A percentile compares a stretch with the other conserved stretches of the same genome.
Conservation (phyloP, 164 flowering plant species). For the Berberis thunbergii region DNA sequence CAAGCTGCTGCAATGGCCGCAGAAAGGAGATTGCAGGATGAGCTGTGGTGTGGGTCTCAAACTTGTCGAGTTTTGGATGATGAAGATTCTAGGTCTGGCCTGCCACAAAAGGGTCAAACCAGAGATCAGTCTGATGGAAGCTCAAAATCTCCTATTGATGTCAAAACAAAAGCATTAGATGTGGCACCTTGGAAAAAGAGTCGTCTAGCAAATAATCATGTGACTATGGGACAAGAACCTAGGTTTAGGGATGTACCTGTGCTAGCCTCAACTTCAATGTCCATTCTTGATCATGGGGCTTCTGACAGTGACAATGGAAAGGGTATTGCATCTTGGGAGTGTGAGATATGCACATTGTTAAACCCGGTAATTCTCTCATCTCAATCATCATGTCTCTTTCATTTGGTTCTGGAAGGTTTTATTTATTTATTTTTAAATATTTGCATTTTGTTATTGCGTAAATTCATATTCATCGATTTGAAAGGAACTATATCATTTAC, state of each 20-base stretch:
- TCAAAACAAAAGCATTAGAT: slow-evolving; percentile 8
- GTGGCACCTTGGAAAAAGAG: slow-evolving; percentile 30
- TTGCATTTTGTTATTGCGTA: too few species aligned
- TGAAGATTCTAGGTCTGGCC: slow-evolving; percentile 26
- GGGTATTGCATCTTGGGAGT: slow-evolving; percentile 49
- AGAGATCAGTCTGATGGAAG: slow-evolving; percentile 19
- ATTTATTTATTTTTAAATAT: too few species aligned
- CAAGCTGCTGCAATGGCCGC: slow-evolving; percentile 99
- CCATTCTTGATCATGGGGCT: slow-evolving; percentile 4
- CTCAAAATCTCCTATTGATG: slow-evolving; percentile 16
- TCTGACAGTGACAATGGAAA: slow-evolving; percentile 6
- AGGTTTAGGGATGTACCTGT: slow-evolving; percentile 20
- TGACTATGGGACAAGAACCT: slow-evolving; percentile 8
- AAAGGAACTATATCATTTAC: too few species aligned
- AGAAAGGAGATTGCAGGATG: slow-evolving; percentile 84
- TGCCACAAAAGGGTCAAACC: slow-evolving; percentile 6
- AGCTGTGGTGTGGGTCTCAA: slow-evolving; percentile 84
- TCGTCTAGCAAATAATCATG: slow-evolving; percentile 14
- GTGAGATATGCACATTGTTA: slow-evolving; percentile 64
- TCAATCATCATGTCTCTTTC: too few species aligned
- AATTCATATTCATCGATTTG: too few species aligned
- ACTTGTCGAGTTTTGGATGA: slow-evolving; percentile 24
- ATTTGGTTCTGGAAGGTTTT: too few species aligned
- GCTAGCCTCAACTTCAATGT: slow-evolving; percentile 16
- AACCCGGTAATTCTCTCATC: slow-evolving; percentile 24